Base-by-base conservation (phyloP, 164 flowering plant genomes). In the Aristolochia fimbriata region DNA sequence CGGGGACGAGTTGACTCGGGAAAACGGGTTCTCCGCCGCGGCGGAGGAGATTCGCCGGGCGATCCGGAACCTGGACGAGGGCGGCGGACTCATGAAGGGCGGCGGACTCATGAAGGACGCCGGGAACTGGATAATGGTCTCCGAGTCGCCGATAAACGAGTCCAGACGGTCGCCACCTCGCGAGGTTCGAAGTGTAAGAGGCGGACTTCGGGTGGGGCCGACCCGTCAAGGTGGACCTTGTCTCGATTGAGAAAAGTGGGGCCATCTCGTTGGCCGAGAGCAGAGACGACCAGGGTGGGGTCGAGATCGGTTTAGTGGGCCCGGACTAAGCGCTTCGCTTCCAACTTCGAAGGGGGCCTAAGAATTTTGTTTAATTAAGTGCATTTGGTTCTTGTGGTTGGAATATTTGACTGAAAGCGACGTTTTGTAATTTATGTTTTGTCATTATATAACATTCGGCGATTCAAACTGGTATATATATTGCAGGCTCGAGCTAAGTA, bases 11-110 rank as follows among this genome's bases (percentile, higher is more conserved):
- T 16, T 81, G 0, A 16, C n/a, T 6, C 72, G 73, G 12, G 63
- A 73, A 15, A 62, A 74, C 27, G 82, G 84, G 13, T 25, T 80
- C 2, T 15, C 59, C 0, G 17, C n/a, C 0, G 85, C 77, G 0
- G 75, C 70, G 0, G 62, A 65, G 55, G 60, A 56, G 6, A 63
- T 80, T 3, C 69, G 70, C n/a, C 55, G 55, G 17, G 61, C 63
- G 4, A 49, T 81, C 55, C 13, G 14, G 10, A 45, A 50, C 27
- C 9, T 70, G 63, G 62, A 7, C 11, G 43, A 60, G 43, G 24
- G 30, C 1, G 37, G 14, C 4, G 45, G 12, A 14, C 20, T 57
- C 19, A 16, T 10, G 15, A 55, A 47, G 6, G 55, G 30, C 5
- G 47, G 17, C 6, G 6, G n/a, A n/a, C 20, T 57, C 19, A 16